Evolutionary conservation across 139 green algal genomes (phyloP), one percentile per base, ranked within the genome.

Genomic region (Chlamydomonas sphaeroides): DNA sequence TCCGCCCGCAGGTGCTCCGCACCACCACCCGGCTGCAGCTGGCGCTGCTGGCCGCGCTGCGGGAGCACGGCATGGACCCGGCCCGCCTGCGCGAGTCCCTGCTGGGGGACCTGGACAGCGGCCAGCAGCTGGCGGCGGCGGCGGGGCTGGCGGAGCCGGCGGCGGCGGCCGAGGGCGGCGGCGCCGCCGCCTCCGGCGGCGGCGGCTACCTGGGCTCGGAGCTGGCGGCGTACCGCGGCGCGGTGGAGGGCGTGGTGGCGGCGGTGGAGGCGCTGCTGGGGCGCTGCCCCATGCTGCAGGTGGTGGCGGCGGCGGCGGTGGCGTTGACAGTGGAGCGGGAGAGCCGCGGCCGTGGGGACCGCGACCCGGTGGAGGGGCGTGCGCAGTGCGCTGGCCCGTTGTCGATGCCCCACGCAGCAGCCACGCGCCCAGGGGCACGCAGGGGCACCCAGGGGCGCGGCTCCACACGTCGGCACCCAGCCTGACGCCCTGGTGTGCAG

Each of bases 41-140:
- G 76, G 38, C 81, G 65, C 75, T 90, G 59, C 57, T 91, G 51
- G 45, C 76, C 28, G 35, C 80, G 69, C 85, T 91, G 49, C 51
- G 68, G 38, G 41, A 42, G n/a, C 57, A 85, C 41, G 72, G 68
- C 28, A 88, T 79, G 77, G 85, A 85, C 84, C 33, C 51, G 15
- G 57, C 51, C 2, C 38, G 42, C 39, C 68, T 91, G 68, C 80
- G 77, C 17, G 36, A 30, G 32, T 65, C 39, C 17, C 65, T 89
- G 63, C 38, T 85, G 65, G 53, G 73, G 32, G 59, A 83, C 28
- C 25, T 89, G 36, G n/a, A n/a, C n/a, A n/a, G n/a, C n/a, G n/a
- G n/a, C n/a, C n/a, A n/a, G 66, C 45, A 14, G 45, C 45, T 84
- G 36, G 80, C 70, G 36, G 85, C 83, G 62, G 78, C 41, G 14